Evolutionary conservation across 2,329 filamentous ascomycete species (phyloP), one percentile per base, ranked within the genome.

Genomic region (Passalora sequoiae): DNA sequence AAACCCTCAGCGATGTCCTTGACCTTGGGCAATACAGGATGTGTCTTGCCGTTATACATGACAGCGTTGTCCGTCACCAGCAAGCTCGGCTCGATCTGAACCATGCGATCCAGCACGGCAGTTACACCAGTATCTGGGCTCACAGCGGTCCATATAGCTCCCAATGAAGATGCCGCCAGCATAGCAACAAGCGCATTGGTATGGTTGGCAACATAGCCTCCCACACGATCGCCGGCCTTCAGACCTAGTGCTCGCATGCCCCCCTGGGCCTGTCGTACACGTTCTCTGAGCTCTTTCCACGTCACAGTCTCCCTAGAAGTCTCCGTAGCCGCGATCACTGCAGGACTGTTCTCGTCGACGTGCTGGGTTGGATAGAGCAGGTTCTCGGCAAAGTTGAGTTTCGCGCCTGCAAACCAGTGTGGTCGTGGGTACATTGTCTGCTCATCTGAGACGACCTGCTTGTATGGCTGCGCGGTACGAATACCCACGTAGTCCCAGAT

Each of bases 311-410:
- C 76, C 38, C 77, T 74, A 10, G 70, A 70, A 2, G 77, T 79
- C 68, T 97, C 91, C 8, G 88, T 95, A 3, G 80, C 83, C 19
- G 84, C 86, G 57, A 96, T 84, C 33, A 94, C 75, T 13, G 89
- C 89, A 5, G 78, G 67, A 4, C 76, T 72, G 33, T 79, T 66
- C 38, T 82, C 76, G 50, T 83, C 69, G 5, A 80, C 66, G 10
- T 68, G 70, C 38, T 72, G 73, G 2, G 71, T 65, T 3, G 91
- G 91, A 63, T 83, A 96, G 3, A 98, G 79, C 41, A 97, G 73
- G 64, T 98, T 98, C 69, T 97, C 87, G 19, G 91, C 89, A 63
- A 96, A 97, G 66, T 97, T 98, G 53, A 97, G 73, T 45, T 73
- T 80, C 10, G 86, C 78, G 7, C 83, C 83, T 44, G 80, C 66